Evolutionary conservation across 176 grass and related monocot genomes (phyloP).

Genomic region (Poa pratensis): DNA sequence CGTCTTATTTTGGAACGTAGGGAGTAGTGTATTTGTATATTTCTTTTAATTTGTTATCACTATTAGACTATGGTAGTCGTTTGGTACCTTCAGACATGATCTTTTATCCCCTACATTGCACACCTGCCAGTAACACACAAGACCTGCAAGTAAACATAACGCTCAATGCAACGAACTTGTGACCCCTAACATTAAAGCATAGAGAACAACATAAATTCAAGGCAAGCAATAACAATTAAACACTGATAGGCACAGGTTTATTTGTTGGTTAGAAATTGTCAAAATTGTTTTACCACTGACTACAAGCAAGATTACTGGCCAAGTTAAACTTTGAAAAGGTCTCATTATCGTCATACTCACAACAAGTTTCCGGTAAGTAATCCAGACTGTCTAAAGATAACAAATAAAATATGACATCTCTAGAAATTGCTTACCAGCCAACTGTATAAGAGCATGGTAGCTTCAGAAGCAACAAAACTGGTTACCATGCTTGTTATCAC

Average conservation of each 20-base stretch:
- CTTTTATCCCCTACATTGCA: not conserved
- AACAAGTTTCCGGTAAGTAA: not conserved
- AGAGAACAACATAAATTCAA: not conserved
- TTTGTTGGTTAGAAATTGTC: not conserved
- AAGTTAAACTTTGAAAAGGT: not conserved
- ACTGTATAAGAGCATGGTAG: not conserved
- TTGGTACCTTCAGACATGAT: not conserved
- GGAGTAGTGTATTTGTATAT: not conserved
- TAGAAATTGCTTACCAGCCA: not conserved
- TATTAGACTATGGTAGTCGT: not conserved
- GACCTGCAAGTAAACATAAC: slow-evolving; percentile 29
- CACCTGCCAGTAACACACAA: not conserved
- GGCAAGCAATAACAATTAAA: not conserved
- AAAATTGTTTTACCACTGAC: not conserved
- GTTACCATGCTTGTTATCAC: not conserved
- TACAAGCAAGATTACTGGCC: not conserved
- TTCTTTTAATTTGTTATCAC: slow-evolving; percentile 4
- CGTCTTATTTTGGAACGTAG: not conserved
- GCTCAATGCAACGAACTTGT: not conserved
- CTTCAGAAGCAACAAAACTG: not conserved
- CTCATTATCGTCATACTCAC: not conserved
- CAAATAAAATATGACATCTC: not conserved
- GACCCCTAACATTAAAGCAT: slow-evolving; percentile 21
- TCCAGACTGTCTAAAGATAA: not conserved
- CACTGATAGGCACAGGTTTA: not conserved